Conservation (phyloP, 225 moss, liverwort and hornwort species). For the Physcomitrellopsis africana region DNA sequence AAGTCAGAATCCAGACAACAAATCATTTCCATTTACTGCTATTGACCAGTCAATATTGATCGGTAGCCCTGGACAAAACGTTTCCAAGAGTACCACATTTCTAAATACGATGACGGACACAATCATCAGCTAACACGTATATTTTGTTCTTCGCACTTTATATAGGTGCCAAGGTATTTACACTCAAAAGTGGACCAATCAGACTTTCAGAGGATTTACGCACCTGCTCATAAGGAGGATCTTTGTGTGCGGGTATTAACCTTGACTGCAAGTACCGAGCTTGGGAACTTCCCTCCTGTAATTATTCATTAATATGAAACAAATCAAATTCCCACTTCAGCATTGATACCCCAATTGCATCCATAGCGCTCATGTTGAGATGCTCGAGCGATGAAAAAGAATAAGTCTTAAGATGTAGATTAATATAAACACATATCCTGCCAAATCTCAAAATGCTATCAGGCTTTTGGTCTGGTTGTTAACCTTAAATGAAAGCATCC, state of each 20-base stretch:
- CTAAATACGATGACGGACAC: background rate
- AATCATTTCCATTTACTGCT: background rate
- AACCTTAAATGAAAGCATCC: slow-evolving; percentile 92
- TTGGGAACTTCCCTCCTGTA: slow-evolving; percentile 94
- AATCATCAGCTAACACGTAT: background rate
- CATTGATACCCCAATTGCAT: background rate
- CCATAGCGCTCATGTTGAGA: background rate
- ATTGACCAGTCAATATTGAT: background rate
- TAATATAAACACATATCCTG: background rate
- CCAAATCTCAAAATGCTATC: slow-evolving; percentile 17
- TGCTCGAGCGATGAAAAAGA: background rate
- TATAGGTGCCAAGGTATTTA: background rate
- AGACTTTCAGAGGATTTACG: background rate
- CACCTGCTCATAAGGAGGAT: slow-evolving; percentile 94
- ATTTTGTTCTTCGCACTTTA: background rate
- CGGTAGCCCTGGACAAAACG: background rate
- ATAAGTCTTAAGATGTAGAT: slow-evolving; percentile 3
- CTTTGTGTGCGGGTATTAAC: slow-evolving; percentile 94
- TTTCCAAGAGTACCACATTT: background rate
- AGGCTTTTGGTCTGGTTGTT: background rate
- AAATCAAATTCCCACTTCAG: slow-evolving; percentile 21
- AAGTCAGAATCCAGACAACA: background rate
- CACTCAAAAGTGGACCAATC: background rate
- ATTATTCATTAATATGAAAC: slow-evolving; percentile 1
- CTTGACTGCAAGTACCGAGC: slow-evolving; percentile 94